These are phyloP conservation scores for Ophiostoma perfectum DNA, from an alignment of 2,329 filamentous ascomycete species.

Conservation along the genomic window DNA sequence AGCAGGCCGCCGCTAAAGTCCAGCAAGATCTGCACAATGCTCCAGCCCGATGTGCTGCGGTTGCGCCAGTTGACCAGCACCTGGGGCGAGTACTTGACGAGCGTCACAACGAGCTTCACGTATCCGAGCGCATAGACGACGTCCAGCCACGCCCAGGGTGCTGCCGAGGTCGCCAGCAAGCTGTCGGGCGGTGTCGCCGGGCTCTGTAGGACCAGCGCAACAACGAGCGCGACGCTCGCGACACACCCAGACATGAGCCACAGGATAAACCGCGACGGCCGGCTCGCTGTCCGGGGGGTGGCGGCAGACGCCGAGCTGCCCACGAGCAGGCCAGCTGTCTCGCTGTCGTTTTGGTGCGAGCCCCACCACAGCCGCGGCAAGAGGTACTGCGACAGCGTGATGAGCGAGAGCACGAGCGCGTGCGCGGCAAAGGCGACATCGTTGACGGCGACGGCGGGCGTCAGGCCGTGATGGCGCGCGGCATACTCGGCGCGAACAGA, in stretches of 20 bases:
- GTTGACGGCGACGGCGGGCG: slow-evolving; percentile 82
- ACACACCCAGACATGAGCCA: slow-evolving; percentile 67
- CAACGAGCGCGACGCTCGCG: slow-evolving; percentile 50
- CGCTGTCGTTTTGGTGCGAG: neutral
- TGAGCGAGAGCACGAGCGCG: slow-evolving; percentile 63
- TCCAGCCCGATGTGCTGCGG: slow-evolving; percentile 82
- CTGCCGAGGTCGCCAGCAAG: slow-evolving; percentile 31
- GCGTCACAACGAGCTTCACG: slow-evolving; percentile 80
- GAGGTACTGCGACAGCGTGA: slow-evolving; percentile 76
- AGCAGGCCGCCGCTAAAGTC: slow-evolving; percentile 78
- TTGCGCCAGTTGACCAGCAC: slow-evolving; percentile 77
- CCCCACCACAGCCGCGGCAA: slow-evolving; percentile 62
- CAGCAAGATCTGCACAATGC: slow-evolving; percentile 74
- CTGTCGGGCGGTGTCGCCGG: neutral
- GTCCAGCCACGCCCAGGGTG: slow-evolving; percentile 58
- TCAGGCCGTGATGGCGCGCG: slow-evolving; percentile 64
- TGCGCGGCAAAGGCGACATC: slow-evolving; percentile 85
- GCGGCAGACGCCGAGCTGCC: neutral
- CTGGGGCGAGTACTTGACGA: slow-evolving; percentile 92
- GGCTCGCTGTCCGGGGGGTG: slow-evolving; percentile 35
- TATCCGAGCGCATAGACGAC: slow-evolving; percentile 68
- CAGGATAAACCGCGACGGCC: slow-evolving; percentile 55
- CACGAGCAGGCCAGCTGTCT: neutral
- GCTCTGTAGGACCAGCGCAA: slow-evolving; percentile 33
- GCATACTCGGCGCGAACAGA: slow-evolving; percentile 78